A percentile compares a stretch with the other conserved stretches of the same genome.
These are phyloP conservation scores for Teratosphaeria destructans DNA, from an alignment of 2,329 filamentous ascomycete species.

Conservation along the genomic window DNA sequence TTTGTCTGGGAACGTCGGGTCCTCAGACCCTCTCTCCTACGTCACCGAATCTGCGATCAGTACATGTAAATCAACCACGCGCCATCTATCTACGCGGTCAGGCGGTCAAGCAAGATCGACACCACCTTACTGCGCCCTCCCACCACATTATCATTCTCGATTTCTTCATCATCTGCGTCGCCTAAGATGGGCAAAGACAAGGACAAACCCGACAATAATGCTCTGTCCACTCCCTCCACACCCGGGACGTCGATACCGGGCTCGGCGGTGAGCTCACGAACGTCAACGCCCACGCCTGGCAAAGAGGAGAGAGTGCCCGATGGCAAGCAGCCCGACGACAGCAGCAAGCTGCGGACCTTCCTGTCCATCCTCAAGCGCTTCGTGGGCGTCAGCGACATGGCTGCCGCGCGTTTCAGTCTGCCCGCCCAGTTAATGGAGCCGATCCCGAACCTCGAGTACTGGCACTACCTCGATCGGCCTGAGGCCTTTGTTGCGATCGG, in stretches of 20 bases:
- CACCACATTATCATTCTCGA: not conserved
- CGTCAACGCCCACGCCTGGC: conserved; percentile 10
- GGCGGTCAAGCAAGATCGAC: not conserved
- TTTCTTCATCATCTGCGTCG: not conserved
- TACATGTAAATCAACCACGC: not conserved
- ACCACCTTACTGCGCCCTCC: not conserved
- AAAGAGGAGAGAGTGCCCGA: conserved; percentile 10
- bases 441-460: conserved; percentile 95
- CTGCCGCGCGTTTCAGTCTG: conserved; percentile 87
- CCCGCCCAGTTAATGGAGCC: conserved; percentile 93
- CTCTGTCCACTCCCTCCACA: not conserved
- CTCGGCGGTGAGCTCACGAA: conserved; percentile 10
- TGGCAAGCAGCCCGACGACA: conserved; percentile 56
- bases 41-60: not conserved
- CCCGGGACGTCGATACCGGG: conserved; percentile 8
- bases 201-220: conserved; percentile 3
- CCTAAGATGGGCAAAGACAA: conserved; percentile 3
- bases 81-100: not conserved
- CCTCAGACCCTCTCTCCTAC: not conserved
- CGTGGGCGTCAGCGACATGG: conserved; percentile 91
- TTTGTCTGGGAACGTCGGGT: not conserved
- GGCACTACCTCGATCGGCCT: conserved; percentile 93
- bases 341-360: conserved; percentile 82
- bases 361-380: conserved; percentile 83
- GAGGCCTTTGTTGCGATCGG: conserved; percentile 80